These are phyloP conservation scores for Salvia sclarea DNA, from an alignment of 305 asterid species.

Conservation along the genomic window DNA sequence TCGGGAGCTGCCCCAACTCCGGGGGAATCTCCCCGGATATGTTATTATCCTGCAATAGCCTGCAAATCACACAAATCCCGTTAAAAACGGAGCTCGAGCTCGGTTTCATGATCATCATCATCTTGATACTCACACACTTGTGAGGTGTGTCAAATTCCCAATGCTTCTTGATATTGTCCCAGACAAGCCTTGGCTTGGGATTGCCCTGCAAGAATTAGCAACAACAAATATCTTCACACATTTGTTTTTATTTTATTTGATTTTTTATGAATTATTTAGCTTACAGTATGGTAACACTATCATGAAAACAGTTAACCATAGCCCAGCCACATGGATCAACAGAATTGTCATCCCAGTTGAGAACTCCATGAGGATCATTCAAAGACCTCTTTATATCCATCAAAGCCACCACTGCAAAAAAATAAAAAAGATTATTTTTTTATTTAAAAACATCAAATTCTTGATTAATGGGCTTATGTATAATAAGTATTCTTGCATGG, in stretches of 20 bases:
- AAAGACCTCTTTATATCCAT: constrained; percentile 71
- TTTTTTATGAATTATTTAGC: constrained; percentile 28
- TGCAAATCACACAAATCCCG: constrained; percentile 20
- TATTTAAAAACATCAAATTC: background rate
- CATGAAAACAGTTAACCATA: constrained; percentile 70
- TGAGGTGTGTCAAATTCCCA: constrained; percentile 77
- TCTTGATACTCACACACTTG: constrained; percentile 58
- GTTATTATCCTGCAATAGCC: constrained; percentile 58
- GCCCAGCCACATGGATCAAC: constrained; percentile 97
- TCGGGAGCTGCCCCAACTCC: constrained; percentile 52
- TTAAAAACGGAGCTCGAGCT: background rate
- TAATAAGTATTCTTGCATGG: background rate
- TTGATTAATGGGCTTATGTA: background rate
- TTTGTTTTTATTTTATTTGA: no score
- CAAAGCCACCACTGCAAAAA: constrained; percentile 70
- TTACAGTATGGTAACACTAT: constrained; percentile 67
- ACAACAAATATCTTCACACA: background rate
- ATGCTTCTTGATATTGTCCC: constrained; percentile 72
- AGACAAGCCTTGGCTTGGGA: constrained; percentile 79
- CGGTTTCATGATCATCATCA: background rate
- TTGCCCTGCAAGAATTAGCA: constrained; percentile 54
- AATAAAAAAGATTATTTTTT: no score
- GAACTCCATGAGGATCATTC: constrained; percentile 66
- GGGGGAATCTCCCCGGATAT: constrained; percentile 56
- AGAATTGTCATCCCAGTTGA: constrained; percentile 74